Percentiles rank a stretch among this genome's conserved stretches.
phyloP scores from a whole-genome alignment of 2,329 filamentous ascomycete species.

The Apiospora pterosperma region DNA sequence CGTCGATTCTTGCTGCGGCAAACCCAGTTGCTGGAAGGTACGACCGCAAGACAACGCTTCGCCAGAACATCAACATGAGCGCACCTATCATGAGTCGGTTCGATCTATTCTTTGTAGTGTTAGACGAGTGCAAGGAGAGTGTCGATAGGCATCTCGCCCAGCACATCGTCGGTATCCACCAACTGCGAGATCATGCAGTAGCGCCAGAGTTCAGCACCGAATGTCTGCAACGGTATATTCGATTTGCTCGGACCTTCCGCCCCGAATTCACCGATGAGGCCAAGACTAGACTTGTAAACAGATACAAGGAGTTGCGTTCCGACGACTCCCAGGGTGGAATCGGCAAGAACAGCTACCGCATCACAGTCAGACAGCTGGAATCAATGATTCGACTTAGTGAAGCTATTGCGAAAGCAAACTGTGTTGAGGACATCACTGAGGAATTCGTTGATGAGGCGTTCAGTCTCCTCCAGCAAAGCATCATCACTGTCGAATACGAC shows the following conservation, averaged over 20 bases:
- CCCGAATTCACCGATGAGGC: conserved; percentile 89
- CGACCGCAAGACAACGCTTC: conserved; percentile 90
- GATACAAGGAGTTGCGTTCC: conserved; percentile 91
- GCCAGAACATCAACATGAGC: conserved; percentile 97
- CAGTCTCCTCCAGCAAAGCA: conserved; percentile 86
- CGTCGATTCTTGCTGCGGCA: conserved; percentile 90
- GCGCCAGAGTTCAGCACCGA: conserved; percentile 94
- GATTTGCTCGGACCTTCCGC: conserved; percentile 91
- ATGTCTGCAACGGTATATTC: conserved; percentile 94
- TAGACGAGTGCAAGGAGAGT: conserved; percentile 92
- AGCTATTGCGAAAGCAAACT: conserved; percentile 98
- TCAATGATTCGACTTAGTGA: conserved; percentile 93
- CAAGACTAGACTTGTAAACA: conserved; percentile 78
- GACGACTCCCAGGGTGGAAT: conserved; percentile 94
- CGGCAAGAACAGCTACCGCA: conserved; percentile 92
- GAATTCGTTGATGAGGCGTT: conserved; percentile 90
- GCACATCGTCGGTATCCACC: conserved; percentile 93
- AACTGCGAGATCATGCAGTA: conserved; percentile 86
- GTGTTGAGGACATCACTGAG: conserved; percentile 82
- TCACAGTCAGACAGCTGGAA: conserved; percentile 94
- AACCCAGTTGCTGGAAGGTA: conserved; percentile 97
- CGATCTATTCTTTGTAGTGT: conserved; percentile 95
- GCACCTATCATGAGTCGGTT: conserved; percentile 99
- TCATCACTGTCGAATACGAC: conserved; percentile 97
- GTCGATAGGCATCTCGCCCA: conserved; percentile 88